These are phyloP conservation scores for Amniculicola lignicola DNA, from an alignment of 495 filamentous ascomycete species.

Conservation along the genomic window DNA sequence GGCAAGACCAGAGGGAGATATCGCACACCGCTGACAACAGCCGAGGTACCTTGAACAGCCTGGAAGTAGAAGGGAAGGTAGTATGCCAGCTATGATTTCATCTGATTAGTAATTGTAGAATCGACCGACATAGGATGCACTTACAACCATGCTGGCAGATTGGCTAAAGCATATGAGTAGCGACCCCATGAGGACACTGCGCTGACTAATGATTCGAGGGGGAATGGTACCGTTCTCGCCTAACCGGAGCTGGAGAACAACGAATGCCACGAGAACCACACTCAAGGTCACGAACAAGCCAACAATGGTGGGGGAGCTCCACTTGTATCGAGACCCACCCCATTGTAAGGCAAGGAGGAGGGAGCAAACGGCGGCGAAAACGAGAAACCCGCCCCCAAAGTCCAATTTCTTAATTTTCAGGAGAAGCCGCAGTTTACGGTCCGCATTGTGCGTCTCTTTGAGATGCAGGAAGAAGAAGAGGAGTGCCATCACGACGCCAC, in stretches of 20 bases:
- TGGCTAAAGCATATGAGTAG: background rate
- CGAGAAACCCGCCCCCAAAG: background rate
- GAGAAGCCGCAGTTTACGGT: background rate
- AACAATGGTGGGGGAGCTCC: slow-evolving; percentile 25
- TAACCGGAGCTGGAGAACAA: slow-evolving; percentile 20
- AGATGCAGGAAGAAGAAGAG: background rate
- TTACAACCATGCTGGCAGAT: too few species aligned
- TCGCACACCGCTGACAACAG: background rate
- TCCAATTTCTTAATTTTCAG: background rate
- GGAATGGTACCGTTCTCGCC: slow-evolving; percentile 24
- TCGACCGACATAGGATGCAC: too few species aligned
- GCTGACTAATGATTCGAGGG: slow-evolving; percentile 11
- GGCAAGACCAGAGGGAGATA: slow-evolving; percentile 27
- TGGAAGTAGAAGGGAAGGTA: slow-evolving; percentile 25
- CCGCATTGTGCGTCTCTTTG: background rate
- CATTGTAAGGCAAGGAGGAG: slow-evolving; percentile 36
- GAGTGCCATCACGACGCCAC: background rate
- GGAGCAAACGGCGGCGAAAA: background rate
- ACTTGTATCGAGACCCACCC: slow-evolving; percentile 28
- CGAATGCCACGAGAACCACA: slow-evolving; percentile 15
- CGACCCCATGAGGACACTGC: slow-evolving; percentile 1
- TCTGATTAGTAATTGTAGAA: too few species aligned
- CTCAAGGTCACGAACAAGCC: slow-evolving; percentile 45
- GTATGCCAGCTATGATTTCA: background rate
- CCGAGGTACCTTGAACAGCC: background rate